A percentile compares a stretch with the other conserved stretches of the same genome.
These are phyloP conservation scores for Chlorencoelia australis DNA, from an alignment of 2,329 filamentous ascomycete species.

Conservation along the genomic window DNA sequence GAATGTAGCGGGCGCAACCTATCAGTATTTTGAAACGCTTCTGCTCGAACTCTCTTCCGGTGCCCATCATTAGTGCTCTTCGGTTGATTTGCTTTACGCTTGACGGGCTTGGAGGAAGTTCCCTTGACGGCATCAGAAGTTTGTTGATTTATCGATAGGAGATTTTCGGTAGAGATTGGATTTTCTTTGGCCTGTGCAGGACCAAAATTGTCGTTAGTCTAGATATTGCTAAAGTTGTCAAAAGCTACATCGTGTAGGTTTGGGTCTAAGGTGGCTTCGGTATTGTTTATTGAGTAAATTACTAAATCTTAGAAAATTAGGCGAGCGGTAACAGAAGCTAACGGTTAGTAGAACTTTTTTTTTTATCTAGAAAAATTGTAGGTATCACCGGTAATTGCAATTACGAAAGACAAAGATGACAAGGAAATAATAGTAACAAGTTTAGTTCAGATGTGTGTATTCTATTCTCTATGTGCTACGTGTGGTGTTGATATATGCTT, in stretches of 20 bases:
- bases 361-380: too few relatives aligned
- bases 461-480: too few relatives aligned
- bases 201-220: constrained; percentile 2
- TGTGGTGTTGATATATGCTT: too few relatives aligned
- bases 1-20: too few relatives aligned
- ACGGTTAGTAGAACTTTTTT: too few relatives aligned
- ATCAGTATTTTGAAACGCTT: constrained; percentile 1
- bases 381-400: too few relatives aligned
- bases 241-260: background rate
- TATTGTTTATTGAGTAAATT: background rate
- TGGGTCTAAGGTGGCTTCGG: background rate
- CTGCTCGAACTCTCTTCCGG: constrained; percentile 1
- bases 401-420: too few relatives aligned
- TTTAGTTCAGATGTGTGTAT: too few relatives aligned
- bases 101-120: background rate
- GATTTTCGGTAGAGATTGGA: constrained; percentile 1
- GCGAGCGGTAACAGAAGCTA: too few relatives aligned
- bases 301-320: too few relatives aligned
- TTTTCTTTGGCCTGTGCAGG: background rate
- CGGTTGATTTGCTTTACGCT: constrained; percentile 1
- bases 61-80: background rate
- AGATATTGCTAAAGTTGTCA: background rate
- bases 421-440: too few relatives aligned
- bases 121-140: constrained; percentile 1
- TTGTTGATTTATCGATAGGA: constrained; percentile 1